Evolutionary conservation across 23 red algal genomes (phyloP).

Genomic region (Agarophyton chilense): DNA sequence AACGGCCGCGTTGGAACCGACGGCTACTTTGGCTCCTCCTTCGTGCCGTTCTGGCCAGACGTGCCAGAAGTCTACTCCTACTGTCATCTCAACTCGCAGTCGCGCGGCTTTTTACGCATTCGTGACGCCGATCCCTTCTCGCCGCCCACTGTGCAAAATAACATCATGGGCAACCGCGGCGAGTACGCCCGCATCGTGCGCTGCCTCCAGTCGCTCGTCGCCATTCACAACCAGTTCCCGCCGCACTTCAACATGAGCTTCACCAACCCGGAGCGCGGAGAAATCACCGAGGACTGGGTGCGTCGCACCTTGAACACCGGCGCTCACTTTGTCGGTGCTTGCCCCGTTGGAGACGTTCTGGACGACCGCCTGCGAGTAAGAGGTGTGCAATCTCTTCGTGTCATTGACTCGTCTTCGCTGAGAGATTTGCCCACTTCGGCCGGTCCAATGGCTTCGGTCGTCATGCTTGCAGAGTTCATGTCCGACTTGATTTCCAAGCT

Average conservation of each 20-base stretch:
- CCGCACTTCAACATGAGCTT: slow-evolving; percentile 13
- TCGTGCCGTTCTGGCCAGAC: slow-evolving; percentile 1
- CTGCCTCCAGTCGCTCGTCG: background rate
- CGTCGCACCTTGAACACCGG: background rate
- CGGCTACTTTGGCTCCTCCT: background rate
- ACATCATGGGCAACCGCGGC: background rate
- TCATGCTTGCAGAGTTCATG: slow-evolving; percentile 55
- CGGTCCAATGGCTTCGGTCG: slow-evolving; percentile 52
- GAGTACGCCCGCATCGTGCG: background rate
- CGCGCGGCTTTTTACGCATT: background rate
- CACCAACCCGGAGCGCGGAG: background rate
- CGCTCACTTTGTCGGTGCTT: slow-evolving; percentile 44
- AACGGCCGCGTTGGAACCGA: slow-evolving; percentile 1
- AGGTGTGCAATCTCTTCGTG: slow-evolving; percentile 46
- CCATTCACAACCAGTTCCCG: slow-evolving; percentile 23
- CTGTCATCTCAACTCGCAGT: slow-evolving; percentile 4
- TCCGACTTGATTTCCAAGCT: slow-evolving; percentile 15
- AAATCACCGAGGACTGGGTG: slow-evolving; percentile 27
- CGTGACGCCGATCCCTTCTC: slow-evolving; percentile 2
- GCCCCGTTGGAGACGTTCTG: slow-evolving; percentile 41
- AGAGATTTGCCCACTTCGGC: slow-evolving; percentile 46
- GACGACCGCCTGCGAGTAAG: slow-evolving; percentile 24
- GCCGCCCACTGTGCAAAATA: slow-evolving; percentile 18
- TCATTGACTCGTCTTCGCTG: slow-evolving; percentile 59
- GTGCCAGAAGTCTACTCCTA: slow-evolving; percentile 27